A percentile compares a stretch with the other conserved stretches of the same genome.
These are phyloP conservation scores for Geranomyces variabilis DNA, from an alignment of 192 early-diverging fungal genomes.

Conservation along the genomic window DNA sequence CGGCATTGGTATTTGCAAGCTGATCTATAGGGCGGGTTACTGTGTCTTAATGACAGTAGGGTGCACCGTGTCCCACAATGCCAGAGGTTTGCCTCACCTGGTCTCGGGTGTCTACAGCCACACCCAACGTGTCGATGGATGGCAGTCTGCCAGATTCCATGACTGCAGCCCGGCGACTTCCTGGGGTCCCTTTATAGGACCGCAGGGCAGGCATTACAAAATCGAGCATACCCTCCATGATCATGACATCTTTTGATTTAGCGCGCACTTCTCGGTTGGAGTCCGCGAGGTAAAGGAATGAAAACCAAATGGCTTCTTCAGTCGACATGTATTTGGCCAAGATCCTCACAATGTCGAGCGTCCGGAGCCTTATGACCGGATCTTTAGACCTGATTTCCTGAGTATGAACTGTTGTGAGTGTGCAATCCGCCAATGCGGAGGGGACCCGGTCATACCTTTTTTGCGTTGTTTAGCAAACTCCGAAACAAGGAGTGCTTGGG, in stretches of 20 bases:
- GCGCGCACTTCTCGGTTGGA: slow-evolving; percentile 48
- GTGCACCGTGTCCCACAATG: neutral
- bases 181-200: slow-evolving; percentile 29
- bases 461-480: slow-evolving; percentile 49
- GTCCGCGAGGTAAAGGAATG: slow-evolving; percentile 53
- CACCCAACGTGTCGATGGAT: slow-evolving; percentile 36
- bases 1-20: slow-evolving; percentile 28
- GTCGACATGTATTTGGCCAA: slow-evolving; percentile 47
- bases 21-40: neutral
- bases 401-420: neutral
- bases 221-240: slow-evolving; percentile 51
- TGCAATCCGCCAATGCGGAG: neutral
- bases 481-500: slow-evolving; percentile 54
- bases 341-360: slow-evolving; percentile 48
- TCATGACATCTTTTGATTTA: slow-evolving; percentile 44
- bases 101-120: neutral
- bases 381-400: slow-evolving; percentile 50
- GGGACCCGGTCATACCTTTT: slow-evolving; percentile 35
- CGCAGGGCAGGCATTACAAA: slow-evolving; percentile 39
- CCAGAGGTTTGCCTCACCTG: slow-evolving; percentile 7
- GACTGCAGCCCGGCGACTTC: slow-evolving; percentile 26
- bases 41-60: neutral
- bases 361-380: slow-evolving; percentile 37
- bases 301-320: slow-evolving; percentile 56
- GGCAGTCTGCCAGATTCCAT: slow-evolving; percentile 44